phyloP scores from a whole-genome alignment of 2,329 filamentous ascomycete species.

The Botrytis pseudocinerea region DNA sequence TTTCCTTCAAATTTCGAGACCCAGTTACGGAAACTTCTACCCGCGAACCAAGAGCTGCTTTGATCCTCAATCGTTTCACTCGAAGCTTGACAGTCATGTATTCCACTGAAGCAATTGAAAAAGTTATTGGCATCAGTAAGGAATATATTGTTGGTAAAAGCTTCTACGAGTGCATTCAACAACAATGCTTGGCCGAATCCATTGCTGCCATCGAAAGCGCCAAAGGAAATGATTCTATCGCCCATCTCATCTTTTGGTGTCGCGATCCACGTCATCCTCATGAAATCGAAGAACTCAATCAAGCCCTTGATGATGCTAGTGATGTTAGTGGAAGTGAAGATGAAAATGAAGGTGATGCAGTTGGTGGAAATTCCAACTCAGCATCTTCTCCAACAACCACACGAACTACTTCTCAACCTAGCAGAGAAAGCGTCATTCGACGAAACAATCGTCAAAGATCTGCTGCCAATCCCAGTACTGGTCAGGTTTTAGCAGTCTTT shows the following conservation, averaged over 20 bases:
- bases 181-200: conserved; percentile 74
- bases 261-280: conserved; percentile 65
- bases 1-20: conserved; percentile 76
- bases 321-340: conserved; percentile 49
- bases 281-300: conserved; percentile 48
- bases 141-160: conserved; percentile 72
- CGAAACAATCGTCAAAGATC: conserved; percentile 26
- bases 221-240: conserved; percentile 88
- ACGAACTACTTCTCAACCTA: conserved; percentile 37
- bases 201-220: conserved; percentile 79
- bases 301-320: conserved; percentile 45
- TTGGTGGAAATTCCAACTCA: conserved; percentile 38
- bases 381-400: conserved; percentile 44
- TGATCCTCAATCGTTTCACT: conserved; percentile 86
- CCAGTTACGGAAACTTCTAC: conserved; percentile 55
- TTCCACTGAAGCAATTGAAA: conserved; percentile 72
- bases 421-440: conserved; percentile 31
- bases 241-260: conserved; percentile 84
- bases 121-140: conserved; percentile 73
- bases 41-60: conserved; percentile 77
- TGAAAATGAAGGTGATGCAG: conserved; percentile 37
- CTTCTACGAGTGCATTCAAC: conserved; percentile 84
- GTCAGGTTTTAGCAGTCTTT: conserved; percentile 25
- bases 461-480: conserved; percentile 28
- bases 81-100: conserved; percentile 83